These are phyloP conservation scores for Nadsonia fulvescens DNA, from an alignment of 805 yeast species.

Conservation along the genomic window DNA sequence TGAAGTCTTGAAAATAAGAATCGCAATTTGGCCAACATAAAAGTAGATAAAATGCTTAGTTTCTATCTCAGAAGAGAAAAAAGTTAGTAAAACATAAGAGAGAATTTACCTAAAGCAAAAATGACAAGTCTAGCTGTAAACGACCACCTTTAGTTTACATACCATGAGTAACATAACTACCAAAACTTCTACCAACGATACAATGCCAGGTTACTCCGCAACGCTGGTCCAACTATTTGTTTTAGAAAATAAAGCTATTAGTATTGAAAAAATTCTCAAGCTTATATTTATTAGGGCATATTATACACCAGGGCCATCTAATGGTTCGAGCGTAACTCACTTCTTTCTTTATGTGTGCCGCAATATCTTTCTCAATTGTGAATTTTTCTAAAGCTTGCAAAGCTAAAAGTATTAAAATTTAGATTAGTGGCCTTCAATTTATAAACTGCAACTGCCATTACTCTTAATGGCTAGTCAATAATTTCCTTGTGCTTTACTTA, in stretches of 20 bases:
- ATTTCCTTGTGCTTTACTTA: conserved; percentile 7
- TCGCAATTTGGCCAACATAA: conserved; percentile 33
- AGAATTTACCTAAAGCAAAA: conserved; percentile 15
- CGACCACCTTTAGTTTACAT: too few species aligned
- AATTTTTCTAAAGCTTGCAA: conserved; percentile 26
- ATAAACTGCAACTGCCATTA: conserved; percentile 1
- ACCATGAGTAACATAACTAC: conserved; percentile 45
- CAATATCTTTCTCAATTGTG: conserved; percentile 34
- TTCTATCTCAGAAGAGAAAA: conserved; percentile 11
- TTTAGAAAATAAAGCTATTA: too few species aligned
- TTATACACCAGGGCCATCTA: too few species aligned
- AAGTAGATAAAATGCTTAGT: conserved; percentile 37
- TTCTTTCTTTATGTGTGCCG: conserved; percentile 38
- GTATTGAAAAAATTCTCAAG: too few species aligned
- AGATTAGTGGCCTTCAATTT: not conserved
- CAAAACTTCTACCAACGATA: conserved; percentile 42
- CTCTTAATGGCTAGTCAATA: not conserved
- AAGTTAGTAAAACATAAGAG: conserved; percentile 6
- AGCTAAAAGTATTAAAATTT: conserved; percentile 13
- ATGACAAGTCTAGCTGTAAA: conserved; percentile 7
- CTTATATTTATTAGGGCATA: too few species aligned
- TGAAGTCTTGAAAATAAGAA: conserved; percentile 37
- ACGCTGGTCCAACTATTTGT: conserved; percentile 28
- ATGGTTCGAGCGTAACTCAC: conserved; percentile 10
- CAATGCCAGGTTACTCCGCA: conserved; percentile 49